phyloP scores from a whole-genome alignment of 441 rosid genomes.

The Sinapis alba region DNA sequence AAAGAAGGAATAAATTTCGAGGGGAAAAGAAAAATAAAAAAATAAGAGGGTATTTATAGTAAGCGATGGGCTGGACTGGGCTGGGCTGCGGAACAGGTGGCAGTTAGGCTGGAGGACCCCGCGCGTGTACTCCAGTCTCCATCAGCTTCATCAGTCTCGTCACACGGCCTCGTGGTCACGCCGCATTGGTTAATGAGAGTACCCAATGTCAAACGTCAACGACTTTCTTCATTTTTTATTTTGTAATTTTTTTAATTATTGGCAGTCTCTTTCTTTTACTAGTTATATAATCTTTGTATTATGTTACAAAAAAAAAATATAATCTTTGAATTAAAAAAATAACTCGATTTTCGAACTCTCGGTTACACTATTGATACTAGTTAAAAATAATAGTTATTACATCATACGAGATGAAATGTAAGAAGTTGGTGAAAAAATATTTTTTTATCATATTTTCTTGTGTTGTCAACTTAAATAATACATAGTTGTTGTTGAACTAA shows the following conservation, averaged over 20 bases:
- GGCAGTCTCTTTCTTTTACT: background rate
- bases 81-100: constrained; percentile 29
- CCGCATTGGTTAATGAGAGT: background rate
- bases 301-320: no score
- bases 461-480: background rate
- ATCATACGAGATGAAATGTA: background rate
- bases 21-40: background rate
- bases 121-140: constrained; percentile 40
- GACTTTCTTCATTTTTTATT: background rate
- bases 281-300: background rate
- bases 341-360: background rate
- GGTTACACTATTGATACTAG: background rate
- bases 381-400: background rate
- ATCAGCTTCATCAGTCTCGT: constrained; percentile 14
- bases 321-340: background rate
- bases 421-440: background rate
- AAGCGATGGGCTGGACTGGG: constrained; percentile 11
- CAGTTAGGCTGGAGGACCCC: constrained; percentile 32
- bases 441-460: background rate
- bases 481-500: background rate
- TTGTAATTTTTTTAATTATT: background rate
- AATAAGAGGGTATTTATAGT: constrained; percentile 27
- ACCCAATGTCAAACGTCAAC: constrained; percentile 30
- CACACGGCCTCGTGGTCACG: constrained; percentile 4
- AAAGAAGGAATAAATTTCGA: background rate